Percentiles rank a stretch among this genome's conserved stretches.
Conservation (phyloP, 352 stramenopile genomes). For the Phytophthora meadii region DNA sequence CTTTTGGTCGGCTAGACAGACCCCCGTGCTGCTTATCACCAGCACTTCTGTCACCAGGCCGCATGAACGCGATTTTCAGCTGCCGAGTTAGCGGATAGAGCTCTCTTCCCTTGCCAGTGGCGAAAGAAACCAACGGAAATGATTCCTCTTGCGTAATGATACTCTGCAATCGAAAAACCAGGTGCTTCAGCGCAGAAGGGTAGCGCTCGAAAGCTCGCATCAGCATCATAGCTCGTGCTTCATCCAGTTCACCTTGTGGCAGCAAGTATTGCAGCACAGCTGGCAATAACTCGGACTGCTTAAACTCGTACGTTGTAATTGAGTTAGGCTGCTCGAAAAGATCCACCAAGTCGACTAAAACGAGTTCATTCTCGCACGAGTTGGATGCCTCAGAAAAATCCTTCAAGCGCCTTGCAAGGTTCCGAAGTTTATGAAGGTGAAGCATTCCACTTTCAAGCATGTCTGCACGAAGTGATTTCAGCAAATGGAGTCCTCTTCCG, state of each 20-base stretch:
- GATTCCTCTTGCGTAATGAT: conserved; percentile 82
- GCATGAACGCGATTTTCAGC: conserved; percentile 62
- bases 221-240: conserved; percentile 42
- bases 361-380: conserved; percentile 51
- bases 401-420: conserved; percentile 68
- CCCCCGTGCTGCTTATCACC: conserved; percentile 8
- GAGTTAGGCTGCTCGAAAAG: conserved; percentile 78
- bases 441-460: conserved; percentile 83
- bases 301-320: conserved; percentile 88
- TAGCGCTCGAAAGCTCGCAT: conserved; percentile 56
- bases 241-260: conserved; percentile 40
- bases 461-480: conserved; percentile 65
- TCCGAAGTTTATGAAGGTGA: conserved; percentile 77
- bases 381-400: conserved; percentile 41
- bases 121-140: conserved; percentile 70
- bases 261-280: conserved; percentile 66
- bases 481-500: conserved; percentile 50
- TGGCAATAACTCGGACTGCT: conserved; percentile 77
- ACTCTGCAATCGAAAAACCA: conserved; percentile 69
- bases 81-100: conserved; percentile 80
- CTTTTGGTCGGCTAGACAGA: conserved; percentile 14
- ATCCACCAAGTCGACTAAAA: conserved; percentile 76
- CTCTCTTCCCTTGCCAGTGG: conserved; percentile 70
- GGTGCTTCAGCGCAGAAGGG: conserved; percentile 57
- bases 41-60: conserved; percentile 29